Conservation (phyloP, 1,284 basidiomycete genomes). For the Coniferiporia sulphurascens region DNA sequence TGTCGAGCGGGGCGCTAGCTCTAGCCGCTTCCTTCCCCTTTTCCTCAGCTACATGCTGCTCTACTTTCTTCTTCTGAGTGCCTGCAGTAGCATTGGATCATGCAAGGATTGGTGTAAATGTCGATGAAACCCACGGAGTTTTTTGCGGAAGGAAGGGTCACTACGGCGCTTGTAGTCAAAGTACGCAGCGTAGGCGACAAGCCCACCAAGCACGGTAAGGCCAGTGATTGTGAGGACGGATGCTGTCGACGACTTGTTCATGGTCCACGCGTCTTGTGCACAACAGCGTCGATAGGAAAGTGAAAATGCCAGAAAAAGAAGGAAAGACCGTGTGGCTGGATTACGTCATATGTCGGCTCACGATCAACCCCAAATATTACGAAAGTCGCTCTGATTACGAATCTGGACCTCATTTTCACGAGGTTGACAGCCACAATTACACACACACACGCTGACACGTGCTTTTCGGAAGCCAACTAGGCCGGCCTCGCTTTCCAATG, state of each 20-base stretch:
- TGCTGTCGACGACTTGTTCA: slow-evolving; percentile 23
- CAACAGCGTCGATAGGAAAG: not conserved
- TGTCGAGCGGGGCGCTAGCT: slow-evolving; percentile 27
- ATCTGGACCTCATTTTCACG: too few species aligned
- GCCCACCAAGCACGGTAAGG: slow-evolving; percentile 55
- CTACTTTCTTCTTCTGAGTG: slow-evolving; percentile 86
- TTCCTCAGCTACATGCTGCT: slow-evolving; percentile 72
- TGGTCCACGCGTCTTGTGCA: slow-evolving; percentile 6
- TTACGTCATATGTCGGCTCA: not conserved
- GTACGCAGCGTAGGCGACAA: slow-evolving; percentile 81
- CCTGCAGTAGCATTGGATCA: slow-evolving; percentile 40
- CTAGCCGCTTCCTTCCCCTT: slow-evolving; percentile 51
- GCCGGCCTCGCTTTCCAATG: too few species aligned
- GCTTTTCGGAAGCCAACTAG: too few species aligned
- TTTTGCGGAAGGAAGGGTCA: slow-evolving; percentile 84
- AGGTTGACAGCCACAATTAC: too few species aligned
- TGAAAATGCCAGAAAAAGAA: not conserved
- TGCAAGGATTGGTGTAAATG: slow-evolving; percentile 1
- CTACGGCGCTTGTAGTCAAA: slow-evolving; percentile 95
- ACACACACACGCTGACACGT: too few species aligned
- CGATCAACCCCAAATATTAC: not conserved
- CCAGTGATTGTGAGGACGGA: slow-evolving; percentile 55
- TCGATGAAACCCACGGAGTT: slow-evolving; percentile 62
- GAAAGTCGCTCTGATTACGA: too few species aligned
- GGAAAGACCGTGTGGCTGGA: not conserved